phyloP scores from a whole-genome alignment of 176 grass and related monocot genomes.

The Poa pratensis region DNA sequence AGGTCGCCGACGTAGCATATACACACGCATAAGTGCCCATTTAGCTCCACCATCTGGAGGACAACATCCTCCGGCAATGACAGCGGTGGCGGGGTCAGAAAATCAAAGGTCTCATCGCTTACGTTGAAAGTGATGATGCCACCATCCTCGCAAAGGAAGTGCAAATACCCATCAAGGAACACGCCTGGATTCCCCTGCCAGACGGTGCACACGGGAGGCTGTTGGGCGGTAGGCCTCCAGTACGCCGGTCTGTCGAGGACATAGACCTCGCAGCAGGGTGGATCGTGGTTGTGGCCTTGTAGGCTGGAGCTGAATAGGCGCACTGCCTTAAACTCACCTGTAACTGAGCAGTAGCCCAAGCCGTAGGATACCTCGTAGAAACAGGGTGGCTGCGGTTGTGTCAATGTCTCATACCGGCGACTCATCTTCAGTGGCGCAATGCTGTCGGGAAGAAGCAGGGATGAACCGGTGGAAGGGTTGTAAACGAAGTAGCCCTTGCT shows the following conservation, averaged over 20 bases:
- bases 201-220: neutral
- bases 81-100: neutral
- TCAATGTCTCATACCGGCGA: neutral
- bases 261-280: neutral
- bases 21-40: neutral
- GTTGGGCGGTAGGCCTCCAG: neutral
- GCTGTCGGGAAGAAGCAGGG: neutral
- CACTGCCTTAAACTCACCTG: neutral
- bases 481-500: neutral
- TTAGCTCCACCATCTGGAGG: neutral
- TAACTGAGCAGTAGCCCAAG: neutral
- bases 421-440: neutral
- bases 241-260: neutral
- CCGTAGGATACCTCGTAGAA: neutral
- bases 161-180: neutral
- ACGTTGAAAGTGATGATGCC: neutral
- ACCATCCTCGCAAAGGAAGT: neutral
- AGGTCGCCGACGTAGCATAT: no score
- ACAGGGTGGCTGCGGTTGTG: neutral
- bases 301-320: neutral
- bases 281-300: no score
- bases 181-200: neutral
- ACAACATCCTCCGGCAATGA: neutral
- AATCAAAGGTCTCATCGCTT: neutral
- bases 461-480: neutral